Evolutionary conservation across 805 yeast genomes (phyloP).

Genomic region (Cyberlindnera maclurae): DNA sequence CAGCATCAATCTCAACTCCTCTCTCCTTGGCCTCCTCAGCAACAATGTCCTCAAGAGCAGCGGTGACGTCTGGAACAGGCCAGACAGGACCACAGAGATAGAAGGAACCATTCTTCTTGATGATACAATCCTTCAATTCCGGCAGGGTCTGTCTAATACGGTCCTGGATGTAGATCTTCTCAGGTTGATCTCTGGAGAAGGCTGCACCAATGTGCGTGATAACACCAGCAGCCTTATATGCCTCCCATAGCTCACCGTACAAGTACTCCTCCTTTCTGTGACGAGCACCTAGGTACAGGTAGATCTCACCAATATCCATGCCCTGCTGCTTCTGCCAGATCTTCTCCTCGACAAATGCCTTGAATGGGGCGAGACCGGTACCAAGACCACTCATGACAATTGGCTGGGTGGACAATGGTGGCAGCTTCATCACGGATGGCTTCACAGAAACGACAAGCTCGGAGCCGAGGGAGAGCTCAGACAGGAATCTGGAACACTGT

Average conservation of each 20-base stretch:
- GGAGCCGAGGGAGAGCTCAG: conserved; percentile 71
- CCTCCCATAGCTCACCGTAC: conserved; percentile 97
- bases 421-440: conserved; percentile 95
- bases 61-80: conserved; percentile 97
- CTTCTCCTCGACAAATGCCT: conserved; percentile 94
- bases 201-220: conserved; percentile 96
- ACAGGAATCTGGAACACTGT: conserved; percentile 86
- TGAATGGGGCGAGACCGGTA: conserved; percentile 97
- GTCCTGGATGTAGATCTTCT: conserved; percentile 93
- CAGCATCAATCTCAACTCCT: conserved; percentile 65
- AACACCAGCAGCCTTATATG: conserved; percentile 85
- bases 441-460: conserved; percentile 91
- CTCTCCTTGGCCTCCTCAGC: conserved; percentile 58
- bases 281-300: conserved; percentile 86
- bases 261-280: conserved; percentile 92
- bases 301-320: conserved; percentile 79
- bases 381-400: conserved; percentile 96
- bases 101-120: conserved; percentile 75
- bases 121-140: conserved; percentile 73
- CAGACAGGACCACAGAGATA: conserved; percentile 98
- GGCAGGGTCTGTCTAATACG: conserved; percentile 72
- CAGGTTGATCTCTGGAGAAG: conserved; percentile 93
- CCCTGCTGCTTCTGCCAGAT: conserved; percentile 91
- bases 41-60: conserved; percentile 79
- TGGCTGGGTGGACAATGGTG: conserved; percentile 81